Evolutionary conservation across 768 basidiomycete genomes (phyloP).

Genomic region (Boletus sp.): DNA sequence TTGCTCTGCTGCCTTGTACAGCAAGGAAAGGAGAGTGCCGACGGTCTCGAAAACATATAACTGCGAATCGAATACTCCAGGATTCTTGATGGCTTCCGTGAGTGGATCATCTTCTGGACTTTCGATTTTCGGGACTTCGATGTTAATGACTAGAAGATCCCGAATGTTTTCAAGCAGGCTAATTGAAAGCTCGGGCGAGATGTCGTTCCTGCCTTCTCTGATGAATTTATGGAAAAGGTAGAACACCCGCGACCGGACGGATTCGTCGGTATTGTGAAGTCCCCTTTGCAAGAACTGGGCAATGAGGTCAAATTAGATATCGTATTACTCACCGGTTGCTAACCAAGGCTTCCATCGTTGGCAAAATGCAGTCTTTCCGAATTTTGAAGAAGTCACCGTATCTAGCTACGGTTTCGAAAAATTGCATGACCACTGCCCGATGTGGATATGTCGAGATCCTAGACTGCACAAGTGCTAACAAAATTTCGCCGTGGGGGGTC

Average conservation of each 20-base stretch:
- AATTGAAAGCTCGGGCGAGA: constrained; percentile 68
- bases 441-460: constrained; percentile 82
- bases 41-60: constrained; percentile 92
- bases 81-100: constrained; percentile 73
- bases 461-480: constrained; percentile 80
- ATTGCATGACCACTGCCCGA: constrained; percentile 80
- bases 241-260: constrained; percentile 74
- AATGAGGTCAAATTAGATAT: not conserved
- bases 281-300: constrained; percentile 52
- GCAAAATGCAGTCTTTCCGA: constrained; percentile 83
- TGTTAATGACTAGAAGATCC: constrained; percentile 75
- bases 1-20: constrained; percentile 63
- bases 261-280: constrained; percentile 71
- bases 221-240: constrained; percentile 95
- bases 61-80: constrained; percentile 81
- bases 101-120: constrained; percentile 71
- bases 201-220: constrained; percentile 74
- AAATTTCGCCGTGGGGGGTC: constrained; percentile 87
- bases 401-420: constrained; percentile 89
- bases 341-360: constrained; percentile 86
- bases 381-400: constrained; percentile 98
- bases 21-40: constrained; percentile 80
- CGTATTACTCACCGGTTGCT: constrained; percentile 61
- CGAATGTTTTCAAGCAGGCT: constrained; percentile 70
- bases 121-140: constrained; percentile 76